Conservation (phyloP, 805 yeast genomes). For the Metschnikowia koreensis region DNA sequence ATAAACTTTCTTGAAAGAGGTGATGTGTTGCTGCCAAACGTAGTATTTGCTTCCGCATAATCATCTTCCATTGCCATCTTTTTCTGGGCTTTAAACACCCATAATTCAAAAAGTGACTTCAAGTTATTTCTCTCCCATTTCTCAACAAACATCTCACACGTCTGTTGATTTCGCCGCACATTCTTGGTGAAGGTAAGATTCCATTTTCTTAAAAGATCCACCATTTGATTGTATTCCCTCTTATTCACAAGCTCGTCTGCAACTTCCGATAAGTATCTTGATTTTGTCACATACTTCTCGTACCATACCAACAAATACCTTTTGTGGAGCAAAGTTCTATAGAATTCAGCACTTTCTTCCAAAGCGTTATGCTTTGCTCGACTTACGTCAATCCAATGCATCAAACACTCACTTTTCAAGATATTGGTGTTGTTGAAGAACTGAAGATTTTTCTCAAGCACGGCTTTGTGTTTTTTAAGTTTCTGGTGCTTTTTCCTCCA, state of each 20-base stretch:
- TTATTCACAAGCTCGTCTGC: slow-evolving; percentile 31
- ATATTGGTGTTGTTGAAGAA: slow-evolving; percentile 8
- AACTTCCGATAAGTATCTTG: slow-evolving; percentile 24
- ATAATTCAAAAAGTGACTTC: slow-evolving; percentile 35
- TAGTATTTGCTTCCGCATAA: slow-evolving; percentile 20
- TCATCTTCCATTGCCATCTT: slow-evolving; percentile 4
- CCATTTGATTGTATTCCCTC: slow-evolving; percentile 25
- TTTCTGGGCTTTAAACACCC: slow-evolving; percentile 31
- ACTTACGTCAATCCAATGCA: slow-evolving; percentile 11
- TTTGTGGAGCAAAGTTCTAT: slow-evolving; percentile 17
- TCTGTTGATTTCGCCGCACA: slow-evolving; percentile 33
- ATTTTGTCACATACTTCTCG: slow-evolving; percentile 26
- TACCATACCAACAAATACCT: slow-evolving; percentile 35
- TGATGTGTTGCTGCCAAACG: slow-evolving; percentile 27
- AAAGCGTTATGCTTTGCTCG: background rate
- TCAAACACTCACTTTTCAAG: slow-evolving; percentile 8
- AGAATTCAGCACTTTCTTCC: slow-evolving; percentile 9
- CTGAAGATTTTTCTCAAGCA: slow-evolving; percentile 8
- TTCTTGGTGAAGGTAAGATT: slow-evolving; percentile 34
- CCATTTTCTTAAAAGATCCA: slow-evolving; percentile 34
- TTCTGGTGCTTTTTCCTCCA: slow-evolving; percentile 8
- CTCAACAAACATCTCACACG: slow-evolving; percentile 32
- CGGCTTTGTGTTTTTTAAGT: background rate
- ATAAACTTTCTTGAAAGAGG: slow-evolving; percentile 31
- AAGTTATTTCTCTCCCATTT: slow-evolving; percentile 31